Conservation (phyloP, 148 eudicot species). For the Rhododendron williamsianum region DNA sequence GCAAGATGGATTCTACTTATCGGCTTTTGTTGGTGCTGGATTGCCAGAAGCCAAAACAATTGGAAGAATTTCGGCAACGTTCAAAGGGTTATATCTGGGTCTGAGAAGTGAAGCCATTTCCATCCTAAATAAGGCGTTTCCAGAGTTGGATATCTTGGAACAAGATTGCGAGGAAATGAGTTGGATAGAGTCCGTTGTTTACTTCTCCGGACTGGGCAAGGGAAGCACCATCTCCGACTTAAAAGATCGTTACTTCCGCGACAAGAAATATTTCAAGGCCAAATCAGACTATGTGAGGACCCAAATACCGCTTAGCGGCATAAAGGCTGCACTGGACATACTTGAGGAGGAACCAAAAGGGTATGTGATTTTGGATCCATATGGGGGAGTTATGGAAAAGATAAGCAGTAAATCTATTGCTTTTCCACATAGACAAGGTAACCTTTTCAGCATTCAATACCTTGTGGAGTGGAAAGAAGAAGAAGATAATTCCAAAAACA, state of each 20-base stretch:
- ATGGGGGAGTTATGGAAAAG: slow-evolving; percentile 46
- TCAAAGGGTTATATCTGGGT: slow-evolving; percentile 47
- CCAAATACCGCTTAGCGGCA: slow-evolving; percentile 20
- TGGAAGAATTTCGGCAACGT: slow-evolving; percentile 29
- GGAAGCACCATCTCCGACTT: slow-evolving; percentile 21
- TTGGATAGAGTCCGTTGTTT: slow-evolving; percentile 56
- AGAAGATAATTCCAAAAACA: slow-evolving; percentile 15
- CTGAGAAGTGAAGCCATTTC: slow-evolving; percentile 28
- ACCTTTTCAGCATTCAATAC: slow-evolving; percentile 41
- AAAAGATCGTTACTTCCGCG: slow-evolving; percentile 20
- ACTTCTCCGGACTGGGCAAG: slow-evolving; percentile 31
- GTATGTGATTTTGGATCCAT: slow-evolving; percentile 44
- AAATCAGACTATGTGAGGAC: slow-evolving; percentile 50
- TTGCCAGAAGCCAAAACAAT: slow-evolving; percentile 22
- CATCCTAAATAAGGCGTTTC: slow-evolving; percentile 23
- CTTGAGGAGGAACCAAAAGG: slow-evolving; percentile 54
- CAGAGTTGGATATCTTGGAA: slow-evolving; percentile 27
- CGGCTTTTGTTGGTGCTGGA: slow-evolving; percentile 33
- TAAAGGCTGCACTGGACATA: slow-evolving; percentile 23
- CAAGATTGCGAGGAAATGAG: slow-evolving; percentile 40
- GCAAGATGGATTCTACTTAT: slow-evolving; percentile 32
- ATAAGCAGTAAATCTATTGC: slow-evolving; percentile 37
- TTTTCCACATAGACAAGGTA: slow-evolving; percentile 51
- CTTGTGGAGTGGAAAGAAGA: slow-evolving; percentile 43
- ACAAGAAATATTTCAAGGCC: slow-evolving; percentile 42